Evolutionary conservation across 495 filamentous ascomycete species (phyloP), one percentile per base, ranked within the genome.

Genomic region (Lophiotrema nucula): DNA sequence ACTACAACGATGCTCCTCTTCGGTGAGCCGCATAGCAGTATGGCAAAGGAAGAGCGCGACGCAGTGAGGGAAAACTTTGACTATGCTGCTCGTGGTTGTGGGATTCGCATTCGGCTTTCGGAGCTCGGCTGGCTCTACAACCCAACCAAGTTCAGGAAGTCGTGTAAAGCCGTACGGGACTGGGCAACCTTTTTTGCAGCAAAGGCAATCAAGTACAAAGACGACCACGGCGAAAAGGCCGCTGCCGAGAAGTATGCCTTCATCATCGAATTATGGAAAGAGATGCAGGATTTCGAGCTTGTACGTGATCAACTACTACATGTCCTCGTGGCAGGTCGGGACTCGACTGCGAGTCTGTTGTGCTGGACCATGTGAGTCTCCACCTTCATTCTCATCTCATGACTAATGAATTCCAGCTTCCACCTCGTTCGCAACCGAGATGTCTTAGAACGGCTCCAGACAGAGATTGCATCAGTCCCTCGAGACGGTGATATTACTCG

Each of bases 241-340:
- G 39, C 39, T 21, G 6, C 19, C 19, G 8, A 10, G 19, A 10
- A 21, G 19, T 43, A 43, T 18, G 6, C 39, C 23, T 82, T 82
- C 65, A 66, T 83, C 23, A 73, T 77, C 38, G 75, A 72, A 49
- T 72, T 83, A 13, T 72, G 69, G 4, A 67, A 71, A 4, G 70
- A 71, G 46, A 74, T 76, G 2, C 69, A 75, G 21, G 77, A 81
- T 49, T 68, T 73, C 5, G 66, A 70, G 31, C 70, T 79, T 8
- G 19, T 88, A 23, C 81, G 83, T 28, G 80, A 82, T 56, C 80
- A 86, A 63, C 69, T 83, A 31, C 67, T 85, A 49, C 75, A 77
- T 39, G 72, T 86, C 13, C 71, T 88, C 28, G 55, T 85, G 8
- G 83, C 84, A 1, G 83, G 83, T 0, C 74, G 82, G 60, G 84